Evolutionary conservation across 106 monocot species (phyloP).

Genomic region (Triglochin maritima): DNA sequence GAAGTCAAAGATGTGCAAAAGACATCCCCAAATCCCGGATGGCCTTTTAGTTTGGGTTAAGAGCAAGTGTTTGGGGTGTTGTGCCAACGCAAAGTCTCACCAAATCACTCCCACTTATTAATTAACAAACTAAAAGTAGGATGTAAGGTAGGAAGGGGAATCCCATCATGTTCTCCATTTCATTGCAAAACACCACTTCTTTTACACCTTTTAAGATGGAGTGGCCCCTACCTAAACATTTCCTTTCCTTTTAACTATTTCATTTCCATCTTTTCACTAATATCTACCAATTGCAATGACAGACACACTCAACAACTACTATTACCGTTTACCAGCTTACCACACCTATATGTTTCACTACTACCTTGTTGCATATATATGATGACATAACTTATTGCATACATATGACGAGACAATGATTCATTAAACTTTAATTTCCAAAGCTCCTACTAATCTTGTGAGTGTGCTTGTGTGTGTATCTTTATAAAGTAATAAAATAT

Average conservation of each 20-base stretch:
- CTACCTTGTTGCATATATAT: no score
- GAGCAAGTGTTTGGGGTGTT: slow-evolving; percentile 6
- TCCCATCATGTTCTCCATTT: slow-evolving; percentile 4
- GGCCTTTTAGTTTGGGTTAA: background rate
- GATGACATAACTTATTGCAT: no score
- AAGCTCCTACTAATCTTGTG: no score
- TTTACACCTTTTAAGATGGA: background rate
- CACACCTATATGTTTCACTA: no score
- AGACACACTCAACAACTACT: no score
- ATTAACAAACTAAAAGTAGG: background rate
- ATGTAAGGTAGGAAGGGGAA: background rate
- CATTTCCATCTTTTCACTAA: no score
- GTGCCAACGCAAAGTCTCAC: background rate
- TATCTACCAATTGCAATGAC: no score
- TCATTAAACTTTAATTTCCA: no score
- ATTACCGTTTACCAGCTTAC: no score
- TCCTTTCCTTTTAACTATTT: background rate
- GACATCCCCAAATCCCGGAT: slow-evolving; percentile 8
- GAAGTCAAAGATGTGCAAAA: slow-evolving; percentile 1
- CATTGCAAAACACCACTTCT: background rate
- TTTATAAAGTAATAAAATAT: no score
- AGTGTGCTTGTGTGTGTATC: no score
- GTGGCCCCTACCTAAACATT: background rate
- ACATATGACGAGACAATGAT: no score
- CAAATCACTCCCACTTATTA: slow-evolving; percentile 2